phyloP scores from a whole-genome alignment of 2,329 filamentous ascomycete genomes.

The Cyphellophora attinorum region DNA sequence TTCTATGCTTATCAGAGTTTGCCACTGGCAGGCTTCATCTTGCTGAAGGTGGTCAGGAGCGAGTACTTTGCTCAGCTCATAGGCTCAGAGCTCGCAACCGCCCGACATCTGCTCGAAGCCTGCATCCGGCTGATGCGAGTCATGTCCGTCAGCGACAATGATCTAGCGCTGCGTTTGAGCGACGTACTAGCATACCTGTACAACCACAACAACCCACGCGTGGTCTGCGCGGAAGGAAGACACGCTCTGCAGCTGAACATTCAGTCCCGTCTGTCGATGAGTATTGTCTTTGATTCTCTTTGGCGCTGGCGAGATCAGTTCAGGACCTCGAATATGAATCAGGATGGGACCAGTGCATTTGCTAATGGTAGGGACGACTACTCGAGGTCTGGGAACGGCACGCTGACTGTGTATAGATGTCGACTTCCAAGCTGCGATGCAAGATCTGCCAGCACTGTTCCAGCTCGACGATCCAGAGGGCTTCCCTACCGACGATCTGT shows the following conservation, averaged over 20 bases:
- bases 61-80: constrained; percentile 48
- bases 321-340: too few species aligned
- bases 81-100: constrained; percentile 28
- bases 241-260: constrained; percentile 50
- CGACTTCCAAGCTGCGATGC: neutral
- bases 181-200: constrained; percentile 57
- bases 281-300: constrained; percentile 55
- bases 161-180: constrained; percentile 52
- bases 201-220: constrained; percentile 22
- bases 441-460: neutral
- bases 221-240: constrained; percentile 6
- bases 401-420: neutral
- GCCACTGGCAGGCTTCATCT: constrained; percentile 50
- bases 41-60: constrained; percentile 52
- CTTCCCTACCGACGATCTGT: neutral
- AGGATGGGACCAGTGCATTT: too few species aligned
- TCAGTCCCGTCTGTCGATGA: constrained; percentile 56
- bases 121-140: constrained; percentile 49
- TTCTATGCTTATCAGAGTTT: constrained; percentile 7
- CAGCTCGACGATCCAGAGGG: neutral
- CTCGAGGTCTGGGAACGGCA: too few species aligned
- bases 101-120: constrained; percentile 44
- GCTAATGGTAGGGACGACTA: too few species aligned
- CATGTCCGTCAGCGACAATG: constrained; percentile 52
- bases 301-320: constrained; percentile 62